A percentile compares a stretch with the other conserved stretches of the same genome.
Evolutionary conservation across 495 filamentous ascomycete species (phyloP).

Genomic region (Penicillium diatomitis): DNA sequence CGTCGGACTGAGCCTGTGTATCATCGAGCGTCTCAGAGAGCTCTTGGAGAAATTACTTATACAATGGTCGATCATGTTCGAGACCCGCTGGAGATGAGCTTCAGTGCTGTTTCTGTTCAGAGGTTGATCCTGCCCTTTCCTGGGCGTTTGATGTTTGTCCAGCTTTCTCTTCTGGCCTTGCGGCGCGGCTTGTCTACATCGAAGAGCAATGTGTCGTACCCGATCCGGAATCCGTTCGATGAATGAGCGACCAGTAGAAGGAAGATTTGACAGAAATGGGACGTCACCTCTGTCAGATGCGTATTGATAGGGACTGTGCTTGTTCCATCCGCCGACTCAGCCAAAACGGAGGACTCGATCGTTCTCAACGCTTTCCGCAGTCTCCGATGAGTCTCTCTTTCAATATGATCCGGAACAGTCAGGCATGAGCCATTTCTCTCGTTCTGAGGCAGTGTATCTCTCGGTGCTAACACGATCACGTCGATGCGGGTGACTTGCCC

Average conservation of each 20-base stretch:
- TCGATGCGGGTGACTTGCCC: conserved; percentile 49
- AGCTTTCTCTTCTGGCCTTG: conserved; percentile 1
- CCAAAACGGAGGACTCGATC: conserved; percentile 8
- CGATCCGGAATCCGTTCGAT: conserved; percentile 51
- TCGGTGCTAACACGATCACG: conserved; percentile 49
- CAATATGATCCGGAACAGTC: conserved; percentile 7
- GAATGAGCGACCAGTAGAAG: conserved; percentile 66
- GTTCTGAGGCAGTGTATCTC: conserved; percentile 6
- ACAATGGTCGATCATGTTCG: conserved; percentile 36
- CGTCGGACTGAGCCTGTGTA: not conserved
- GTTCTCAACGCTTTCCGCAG: conserved; percentile 4
- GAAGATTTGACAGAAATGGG: conserved; percentile 54
- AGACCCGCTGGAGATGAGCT: conserved; percentile 2
- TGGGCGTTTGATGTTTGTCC: not conserved
- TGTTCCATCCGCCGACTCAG: not conserved
- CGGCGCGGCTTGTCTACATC: conserved; percentile 16
- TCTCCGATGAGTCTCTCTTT: conserved; percentile 2
- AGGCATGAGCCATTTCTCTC: not conserved
- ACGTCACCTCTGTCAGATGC: conserved; percentile 46
- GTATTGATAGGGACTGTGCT: conserved; percentile 33
- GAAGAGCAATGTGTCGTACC: conserved; percentile 54
- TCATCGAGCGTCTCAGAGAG: conserved; percentile 21
- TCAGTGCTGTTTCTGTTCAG: not conserved
- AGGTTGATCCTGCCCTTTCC: conserved; percentile 3
- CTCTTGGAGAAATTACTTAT: conserved; percentile 52